phyloP scores from a whole-genome alignment of 768 basidiomycete species.

The Tylopilus rubrobrunneus region DNA sequence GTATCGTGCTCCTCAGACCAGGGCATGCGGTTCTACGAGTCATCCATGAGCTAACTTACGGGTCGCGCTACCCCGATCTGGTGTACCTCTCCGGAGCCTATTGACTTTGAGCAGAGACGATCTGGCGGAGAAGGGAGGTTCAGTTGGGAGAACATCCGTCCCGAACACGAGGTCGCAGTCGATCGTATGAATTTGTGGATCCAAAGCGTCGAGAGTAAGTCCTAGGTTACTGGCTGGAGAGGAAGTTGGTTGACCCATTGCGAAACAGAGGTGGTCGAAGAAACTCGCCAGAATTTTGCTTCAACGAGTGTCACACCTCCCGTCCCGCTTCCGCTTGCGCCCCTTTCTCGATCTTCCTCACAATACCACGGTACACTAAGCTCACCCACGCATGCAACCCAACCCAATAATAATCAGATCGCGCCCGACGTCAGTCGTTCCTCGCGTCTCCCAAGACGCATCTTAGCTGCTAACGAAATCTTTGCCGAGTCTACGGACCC shows the following conservation, averaged over 20 bases:
- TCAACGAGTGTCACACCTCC: conserved; percentile 45
- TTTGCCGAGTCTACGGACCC: conserved; percentile 40
- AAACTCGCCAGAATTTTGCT: conserved; percentile 72
- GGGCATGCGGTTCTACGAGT: too few species aligned
- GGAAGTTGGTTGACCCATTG: neutral
- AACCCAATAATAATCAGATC: conserved; percentile 4
- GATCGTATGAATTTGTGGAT: conserved; percentile 84
- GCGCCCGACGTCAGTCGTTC: conserved; percentile 13
- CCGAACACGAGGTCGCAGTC: conserved; percentile 28
- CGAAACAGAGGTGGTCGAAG: conserved; percentile 70
- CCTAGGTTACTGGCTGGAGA: neutral
- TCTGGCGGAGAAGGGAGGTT: too few species aligned
- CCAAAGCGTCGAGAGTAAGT: conserved; percentile 77
- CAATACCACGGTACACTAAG: conserved; percentile 32
- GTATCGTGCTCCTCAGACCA: too few species aligned
- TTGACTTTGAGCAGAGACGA: too few species aligned
- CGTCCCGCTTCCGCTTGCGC: conserved; percentile 61
- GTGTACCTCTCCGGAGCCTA: too few species aligned
- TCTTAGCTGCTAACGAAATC: conserved; percentile 64
- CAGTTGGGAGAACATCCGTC: too few species aligned
- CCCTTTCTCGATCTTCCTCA: conserved; percentile 49
- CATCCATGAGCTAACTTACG: too few species aligned
- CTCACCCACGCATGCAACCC: conserved; percentile 24
- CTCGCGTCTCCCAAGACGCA: conserved; percentile 56
- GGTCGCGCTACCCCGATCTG: too few species aligned